These are phyloP conservation scores for Capsicum baccatum DNA, from an alignment of 257 asterid species.

Conservation along the genomic window DNA sequence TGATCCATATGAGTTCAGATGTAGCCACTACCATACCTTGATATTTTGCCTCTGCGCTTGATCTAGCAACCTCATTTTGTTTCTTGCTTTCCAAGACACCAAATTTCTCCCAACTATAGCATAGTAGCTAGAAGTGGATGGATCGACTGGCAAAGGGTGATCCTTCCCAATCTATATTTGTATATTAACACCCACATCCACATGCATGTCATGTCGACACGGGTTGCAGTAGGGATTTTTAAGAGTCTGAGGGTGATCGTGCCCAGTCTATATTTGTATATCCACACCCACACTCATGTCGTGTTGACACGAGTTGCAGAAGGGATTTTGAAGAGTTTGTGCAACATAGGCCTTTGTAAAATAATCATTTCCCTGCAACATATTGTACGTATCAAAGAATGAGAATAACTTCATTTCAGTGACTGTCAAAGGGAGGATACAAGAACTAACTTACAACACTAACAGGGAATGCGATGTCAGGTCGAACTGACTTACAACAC, in stretches of 20 bases:
- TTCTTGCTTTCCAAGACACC: background rate
- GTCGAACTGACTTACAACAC: background rate
- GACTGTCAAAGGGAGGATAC: background rate
- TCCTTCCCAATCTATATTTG: background rate
- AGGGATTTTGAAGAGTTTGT: background rate
- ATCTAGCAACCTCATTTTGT: background rate
- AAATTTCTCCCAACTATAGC: background rate
- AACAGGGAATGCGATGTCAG: background rate
- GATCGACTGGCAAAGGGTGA: background rate
- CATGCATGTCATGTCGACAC: background rate
- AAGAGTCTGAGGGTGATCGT: background rate
- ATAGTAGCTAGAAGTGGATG: background rate
- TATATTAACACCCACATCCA: background rate
- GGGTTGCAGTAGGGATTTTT: background rate
- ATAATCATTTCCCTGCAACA: background rate
- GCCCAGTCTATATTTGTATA: background rate
- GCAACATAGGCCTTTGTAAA: background rate
- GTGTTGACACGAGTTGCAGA: background rate
- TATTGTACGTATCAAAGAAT: background rate
- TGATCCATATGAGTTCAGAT: background rate
- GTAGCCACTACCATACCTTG: background rate
- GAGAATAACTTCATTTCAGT: background rate
- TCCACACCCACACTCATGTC: background rate
- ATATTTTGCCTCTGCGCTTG: background rate
- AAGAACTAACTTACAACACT: background rate